Evolutionary conservation across 805 yeast species (phyloP), one percentile per base, ranked within the genome.

Genomic region (Myxozyma neotropica): DNA sequence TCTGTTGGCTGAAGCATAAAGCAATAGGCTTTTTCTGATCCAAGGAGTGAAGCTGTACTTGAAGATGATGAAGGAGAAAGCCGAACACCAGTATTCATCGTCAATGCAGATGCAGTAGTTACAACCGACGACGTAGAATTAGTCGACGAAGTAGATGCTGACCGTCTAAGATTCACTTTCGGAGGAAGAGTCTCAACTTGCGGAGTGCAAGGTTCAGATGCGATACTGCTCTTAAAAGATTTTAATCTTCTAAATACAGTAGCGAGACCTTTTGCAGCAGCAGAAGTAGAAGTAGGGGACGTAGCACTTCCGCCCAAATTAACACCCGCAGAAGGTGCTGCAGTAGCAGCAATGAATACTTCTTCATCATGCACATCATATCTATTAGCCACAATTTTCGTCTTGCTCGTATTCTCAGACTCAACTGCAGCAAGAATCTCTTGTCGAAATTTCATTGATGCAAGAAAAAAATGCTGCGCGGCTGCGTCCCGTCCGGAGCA

Each of bases 301-400:
- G 40, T 40, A 3, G 26, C 43, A 42, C 33, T 23, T 10, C n/a
- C n/a, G n/a, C 13, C 12, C 19, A 23, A 13, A 48, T 24, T 13
- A n/a, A 6, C 23, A 19, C 43, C 23, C 3, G 33, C 7, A 31
- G 42, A 12, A n/a, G 43, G 53, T 31, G 53, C 13, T 2, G 33
- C 33, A n/a, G 40, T 24, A 21, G 53, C 53, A 3, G 53, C 53
- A 44, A 61, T 58, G 29, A 55, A 55, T 31, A 62, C 59, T 8
- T 62, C 64, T 27, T 62, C 66, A 35, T 62, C 66, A 36, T 59
- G 66, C 49, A 62, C 66, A 23, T 62, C 66, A 33, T 59, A 62
- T 23, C 66, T 49, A 24, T 55, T 59, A 2, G 49, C 55, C 4
- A 49, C 35, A 23, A 8, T 46, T 35, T 35, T 46, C 5, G 27